Evolutionary conservation across 2,329 filamentous ascomycete species (phyloP), one percentile per base, ranked within the genome.

Genomic region (Exophiala oligosperma): DNA sequence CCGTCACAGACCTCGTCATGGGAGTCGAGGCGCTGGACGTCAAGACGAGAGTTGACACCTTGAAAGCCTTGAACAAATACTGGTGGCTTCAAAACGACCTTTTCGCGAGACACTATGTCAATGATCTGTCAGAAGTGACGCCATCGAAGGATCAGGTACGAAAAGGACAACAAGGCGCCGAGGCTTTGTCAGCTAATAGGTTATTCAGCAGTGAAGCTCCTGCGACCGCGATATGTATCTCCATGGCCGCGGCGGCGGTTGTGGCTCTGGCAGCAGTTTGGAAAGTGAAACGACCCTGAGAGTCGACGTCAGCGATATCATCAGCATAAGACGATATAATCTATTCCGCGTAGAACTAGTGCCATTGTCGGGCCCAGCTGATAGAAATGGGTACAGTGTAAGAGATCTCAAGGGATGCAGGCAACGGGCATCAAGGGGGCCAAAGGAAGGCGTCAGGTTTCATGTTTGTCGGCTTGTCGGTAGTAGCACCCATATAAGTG

Each of bases 21-120:
- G 66, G 63, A 3, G 62, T 67, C 17, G 65, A 69, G 14, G 63
- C 55, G 1, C 49, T 69, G 21, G 68, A 69, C 28, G 14, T 63
- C n/a, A 54, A 64, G 46, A 67, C 57, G 4, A 69, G 66, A 52
- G 63, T 65, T 26, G 59, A 63, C 48, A 62, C 68, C 11, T 47
- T 70, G 26, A 59, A 59, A 9, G 69, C 69, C 8, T 65, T 68
- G 43, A 69, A 69, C 59, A 71, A 70, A 61, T 54, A 68, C 41
- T 52, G 70, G 37, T 71, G 69, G 69, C 67, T 71, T 40, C 69
- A 71, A 61, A 71, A 71, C 59, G 69, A 71, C 54, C 56, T 70
- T 24, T 70, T 70, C 57, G 62, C 66, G 47, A 66, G 66, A 49
- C 67, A 70, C 47, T 70, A 70, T 54, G 52, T 60, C 29, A 52